A percentile compares a stretch with the other conserved stretches of the same genome.
Conservation (phyloP, 2,329 filamentous ascomycete species). For the Shiraia bambusicola region DNA sequence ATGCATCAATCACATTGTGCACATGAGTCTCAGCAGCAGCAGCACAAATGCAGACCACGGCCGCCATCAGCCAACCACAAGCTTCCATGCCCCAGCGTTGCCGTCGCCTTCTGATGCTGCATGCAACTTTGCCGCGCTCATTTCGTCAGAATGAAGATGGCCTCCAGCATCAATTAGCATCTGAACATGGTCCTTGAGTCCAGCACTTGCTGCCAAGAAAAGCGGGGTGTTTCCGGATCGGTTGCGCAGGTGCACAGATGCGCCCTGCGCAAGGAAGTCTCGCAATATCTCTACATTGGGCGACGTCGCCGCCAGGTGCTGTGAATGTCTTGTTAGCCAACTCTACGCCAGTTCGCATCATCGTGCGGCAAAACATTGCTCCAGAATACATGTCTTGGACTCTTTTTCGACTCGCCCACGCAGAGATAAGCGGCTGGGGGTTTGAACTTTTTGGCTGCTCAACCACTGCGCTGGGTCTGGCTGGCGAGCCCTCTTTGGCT, state of each 20-base stretch:
- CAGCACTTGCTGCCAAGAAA: slow-evolving; percentile 60
- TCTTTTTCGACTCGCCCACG: slow-evolving; percentile 10
- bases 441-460: slow-evolving; percentile 7
- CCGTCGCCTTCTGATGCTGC: slow-evolving; percentile 37
- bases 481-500: slow-evolving; percentile 26
- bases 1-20: slow-evolving; percentile 21
- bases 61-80: slow-evolving; percentile 34
- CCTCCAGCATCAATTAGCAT: slow-evolving; percentile 59
- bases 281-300: slow-evolving; percentile 58
- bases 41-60: slow-evolving; percentile 15
- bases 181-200: slow-evolving; percentile 56
- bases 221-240: slow-evolving; percentile 59
- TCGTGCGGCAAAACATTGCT: slow-evolving; percentile 23
- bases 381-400: slow-evolving; percentile 10
- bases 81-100: slow-evolving; percentile 34
- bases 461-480: slow-evolving; percentile 18
- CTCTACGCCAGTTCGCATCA: slow-evolving; percentile 33
- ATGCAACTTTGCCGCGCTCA: slow-evolving; percentile 53
- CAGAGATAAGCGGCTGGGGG: slow-evolving; percentile 35
- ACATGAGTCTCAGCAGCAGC: slow-evolving; percentile 18
- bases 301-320: slow-evolving; percentile 61
- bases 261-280: slow-evolving; percentile 58
- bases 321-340: slow-evolving; percentile 26
- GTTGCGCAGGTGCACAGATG: slow-evolving; percentile 62
- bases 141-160: slow-evolving; percentile 61